Percentiles rank a stretch among this genome's conserved stretches.
These are phyloP conservation scores for Penicillium carneum DNA, from an alignment of 2,329 filamentous ascomycete species.

Conservation along the genomic window DNA sequence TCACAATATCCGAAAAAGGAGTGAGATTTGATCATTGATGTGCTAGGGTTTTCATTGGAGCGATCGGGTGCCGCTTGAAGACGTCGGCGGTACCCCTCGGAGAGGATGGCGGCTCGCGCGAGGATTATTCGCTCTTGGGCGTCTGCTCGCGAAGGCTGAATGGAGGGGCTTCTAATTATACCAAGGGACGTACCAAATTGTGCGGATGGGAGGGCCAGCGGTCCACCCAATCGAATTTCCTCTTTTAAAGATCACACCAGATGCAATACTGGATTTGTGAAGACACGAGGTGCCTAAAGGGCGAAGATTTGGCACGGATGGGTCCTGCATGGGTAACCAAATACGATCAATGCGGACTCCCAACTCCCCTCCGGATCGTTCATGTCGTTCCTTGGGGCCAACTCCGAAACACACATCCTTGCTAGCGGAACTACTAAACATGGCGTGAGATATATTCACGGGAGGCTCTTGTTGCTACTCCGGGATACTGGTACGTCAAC, in stretches of 20 bases:
- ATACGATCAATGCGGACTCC: constrained; percentile 25
- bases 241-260: constrained; percentile 9
- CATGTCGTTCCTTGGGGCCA: constrained; percentile 17
- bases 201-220: constrained; percentile 34
- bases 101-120: constrained; percentile 33
- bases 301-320: constrained; percentile 16
- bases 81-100: constrained; percentile 32
- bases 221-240: constrained; percentile 21
- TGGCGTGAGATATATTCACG: constrained; percentile 6
- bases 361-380: constrained; percentile 20
- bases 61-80: constrained; percentile 34
- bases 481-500: constrained; percentile 22
- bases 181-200: constrained; percentile 40
- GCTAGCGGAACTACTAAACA: constrained; percentile 14
- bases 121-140: constrained; percentile 35
- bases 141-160: constrained; percentile 35
- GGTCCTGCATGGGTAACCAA: constrained; percentile 19
- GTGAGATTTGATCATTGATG: constrained; percentile 24
- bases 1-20: constrained; percentile 23
- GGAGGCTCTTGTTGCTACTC: constrained; percentile 14
- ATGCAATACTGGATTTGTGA: constrained; percentile 15
- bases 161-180: constrained; percentile 37
- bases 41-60: constrained; percentile 35
- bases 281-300: constrained; percentile 10
- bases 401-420: constrained; percentile 16